These are phyloP conservation scores for Leucaena leucocephala DNA, from an alignment of 306 rosid genomes.

Conservation along the genomic window DNA sequence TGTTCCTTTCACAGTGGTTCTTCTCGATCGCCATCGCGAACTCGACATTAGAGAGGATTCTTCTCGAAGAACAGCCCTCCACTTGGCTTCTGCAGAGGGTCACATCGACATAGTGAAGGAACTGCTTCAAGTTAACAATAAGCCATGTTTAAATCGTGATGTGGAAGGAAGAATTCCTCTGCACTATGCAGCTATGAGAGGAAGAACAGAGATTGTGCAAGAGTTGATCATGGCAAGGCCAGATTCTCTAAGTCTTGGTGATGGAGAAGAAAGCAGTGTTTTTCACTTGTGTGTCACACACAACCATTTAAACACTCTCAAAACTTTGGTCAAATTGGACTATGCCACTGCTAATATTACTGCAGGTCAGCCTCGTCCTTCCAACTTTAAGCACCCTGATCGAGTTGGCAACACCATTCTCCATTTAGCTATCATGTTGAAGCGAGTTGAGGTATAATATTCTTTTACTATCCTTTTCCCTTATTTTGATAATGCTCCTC, in stretches of 20 bases:
- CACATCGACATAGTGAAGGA: not conserved
- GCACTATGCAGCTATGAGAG: conserved; percentile 35
- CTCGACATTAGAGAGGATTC: too few species aligned
- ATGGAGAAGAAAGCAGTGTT: not conserved
- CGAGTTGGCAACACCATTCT: too few species aligned
- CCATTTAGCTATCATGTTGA: too few species aligned
- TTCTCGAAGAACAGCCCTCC: too few species aligned
- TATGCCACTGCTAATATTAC: not conserved
- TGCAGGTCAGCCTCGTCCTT: not conserved
- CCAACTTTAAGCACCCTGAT: too few species aligned
- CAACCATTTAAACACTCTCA: conserved; percentile 30
- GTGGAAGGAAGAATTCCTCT: not conserved
- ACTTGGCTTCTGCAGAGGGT: too few species aligned
- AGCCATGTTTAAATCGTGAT: too few species aligned
- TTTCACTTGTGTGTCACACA: conserved; percentile 28
- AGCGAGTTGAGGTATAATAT: too few species aligned
- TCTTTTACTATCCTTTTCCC: not conserved
- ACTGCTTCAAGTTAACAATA: not conserved
- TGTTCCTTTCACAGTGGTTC: too few species aligned
- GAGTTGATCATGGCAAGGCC: not conserved
- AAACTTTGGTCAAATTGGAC: conserved; percentile 15
- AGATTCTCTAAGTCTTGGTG: not conserved
- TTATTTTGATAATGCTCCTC: too few species aligned
- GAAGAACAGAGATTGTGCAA: not conserved
- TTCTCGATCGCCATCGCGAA: too few species aligned